These are phyloP conservation scores for Aspergillus costaricaensis DNA, from an alignment of 2,329 filamentous ascomycete genomes.

Conservation along the genomic window DNA sequence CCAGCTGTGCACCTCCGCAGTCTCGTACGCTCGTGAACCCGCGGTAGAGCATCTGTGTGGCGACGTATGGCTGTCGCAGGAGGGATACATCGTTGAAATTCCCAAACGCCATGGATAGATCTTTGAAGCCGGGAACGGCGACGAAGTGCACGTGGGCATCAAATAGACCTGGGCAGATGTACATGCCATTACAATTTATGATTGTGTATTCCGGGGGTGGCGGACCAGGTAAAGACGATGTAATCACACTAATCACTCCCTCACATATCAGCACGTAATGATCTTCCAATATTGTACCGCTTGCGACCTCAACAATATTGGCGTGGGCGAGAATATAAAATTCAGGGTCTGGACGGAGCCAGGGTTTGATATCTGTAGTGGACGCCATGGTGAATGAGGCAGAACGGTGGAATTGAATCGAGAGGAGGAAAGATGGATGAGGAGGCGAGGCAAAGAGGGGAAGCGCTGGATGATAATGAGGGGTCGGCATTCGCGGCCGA, in stretches of 20 bases:
- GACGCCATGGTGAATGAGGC: background rate
- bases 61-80: slow-evolving; percentile 23
- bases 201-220: background rate
- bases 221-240: too few species aligned
- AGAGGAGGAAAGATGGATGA: background rate
- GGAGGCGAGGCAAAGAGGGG: background rate
- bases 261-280: slow-evolving; percentile 4
- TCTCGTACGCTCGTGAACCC: slow-evolving; percentile 63
- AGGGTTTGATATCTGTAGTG: slow-evolving; percentile 19
- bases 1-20: slow-evolving; percentile 57
- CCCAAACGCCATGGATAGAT: slow-evolving; percentile 24
- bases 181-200: slow-evolving; percentile 23
- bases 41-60: slow-evolving; percentile 53
- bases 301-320: slow-evolving; percentile 26
- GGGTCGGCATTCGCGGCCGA: background rate
- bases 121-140: slow-evolving; percentile 27
- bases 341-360: slow-evolving; percentile 20
- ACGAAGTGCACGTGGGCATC: slow-evolving; percentile 31
- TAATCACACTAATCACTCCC: too few species aligned
- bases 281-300: slow-evolving; percentile 16
- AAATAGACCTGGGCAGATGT: slow-evolving; percentile 29
- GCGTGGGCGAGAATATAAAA: slow-evolving; percentile 26
- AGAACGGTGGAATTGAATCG: background rate
- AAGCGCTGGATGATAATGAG: background rate
- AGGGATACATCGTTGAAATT: slow-evolving; percentile 26